phyloP scores from a whole-genome alignment of 202 grass and related monocot genomes.

The Zoysia matrella region DNA sequence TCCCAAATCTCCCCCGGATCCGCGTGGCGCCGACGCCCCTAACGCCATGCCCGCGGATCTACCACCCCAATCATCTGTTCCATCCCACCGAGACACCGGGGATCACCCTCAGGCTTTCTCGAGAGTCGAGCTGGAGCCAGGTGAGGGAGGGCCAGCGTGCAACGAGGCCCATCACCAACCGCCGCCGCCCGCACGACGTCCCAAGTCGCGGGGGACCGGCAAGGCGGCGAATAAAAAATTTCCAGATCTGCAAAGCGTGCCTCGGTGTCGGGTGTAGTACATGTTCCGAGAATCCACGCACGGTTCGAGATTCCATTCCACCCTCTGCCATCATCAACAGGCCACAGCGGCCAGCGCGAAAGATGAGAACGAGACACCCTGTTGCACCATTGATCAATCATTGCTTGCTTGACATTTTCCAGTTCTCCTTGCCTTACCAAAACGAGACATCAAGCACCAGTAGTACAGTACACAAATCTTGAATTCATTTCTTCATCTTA shows the following conservation, averaged over 20 bases:
- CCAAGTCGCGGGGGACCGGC: constrained; percentile 14
- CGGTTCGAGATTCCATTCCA: constrained; percentile 41
- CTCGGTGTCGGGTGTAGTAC: neutral
- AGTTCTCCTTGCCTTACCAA: neutral
- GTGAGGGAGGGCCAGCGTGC: neutral
- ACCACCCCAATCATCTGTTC: neutral
- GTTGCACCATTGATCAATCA: constrained; percentile 20
- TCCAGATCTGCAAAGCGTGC: constrained; percentile 33
- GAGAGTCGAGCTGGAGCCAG: neutral
- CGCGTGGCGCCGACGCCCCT: neutral
- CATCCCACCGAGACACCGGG: neutral
- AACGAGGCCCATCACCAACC: neutral
- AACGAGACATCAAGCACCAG: no score
- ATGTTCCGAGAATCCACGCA: constrained; percentile 25
- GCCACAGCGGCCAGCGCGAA: neutral
- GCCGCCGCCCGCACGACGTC: constrained; percentile 17
- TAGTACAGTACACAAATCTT: neutral
- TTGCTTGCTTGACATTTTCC: neutral
- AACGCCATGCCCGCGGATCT: neutral
- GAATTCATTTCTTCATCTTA: constrained; percentile 35
- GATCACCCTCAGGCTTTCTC: neutral
- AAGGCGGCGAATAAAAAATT: neutral
- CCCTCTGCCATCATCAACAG: neutral
- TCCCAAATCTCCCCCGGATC: neutral
- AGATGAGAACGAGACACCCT: neutral